Evolutionary conservation across 1,139 yeast genomes (phyloP), one percentile per base, ranked within the genome.

Genomic region (Schwanniomyces etchellsii): DNA sequence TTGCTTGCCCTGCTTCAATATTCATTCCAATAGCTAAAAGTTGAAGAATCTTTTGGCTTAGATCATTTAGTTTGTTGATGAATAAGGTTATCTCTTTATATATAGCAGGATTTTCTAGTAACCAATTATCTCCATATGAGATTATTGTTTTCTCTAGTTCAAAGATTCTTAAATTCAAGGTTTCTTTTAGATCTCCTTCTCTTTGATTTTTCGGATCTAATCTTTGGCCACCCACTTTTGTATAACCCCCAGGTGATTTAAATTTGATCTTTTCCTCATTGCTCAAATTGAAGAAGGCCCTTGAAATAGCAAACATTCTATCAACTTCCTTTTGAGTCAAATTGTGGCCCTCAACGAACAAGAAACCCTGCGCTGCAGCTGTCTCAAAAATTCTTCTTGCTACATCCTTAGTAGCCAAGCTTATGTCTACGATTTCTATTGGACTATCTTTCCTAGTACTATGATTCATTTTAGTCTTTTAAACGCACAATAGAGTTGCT

Each of bases 281-380:
- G 1, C 84, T 77, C 25, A 70, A 55, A 3, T 60, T 59, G 43
- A 82, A 82, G 48, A 75, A 81, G 14, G 63, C 50, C 35, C 64
- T 58, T n/a, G 86, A 74, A 29, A 77, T 41, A 7, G 47, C 52
- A 43, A 82, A 81, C 26, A 77, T 53, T 2, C 50, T 49, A 31
- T 74, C 72, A 5, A 81, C 81, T 38, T 80, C 88, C 4, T 56
- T 52, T 35, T 69, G 70, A 0, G 74, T 55, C 47, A 82, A 77
- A 5, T 71, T 79, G 39, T 82, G 85, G 5, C 91, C 89, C 43
- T 81, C 84, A 5, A 82, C 62, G 43, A 81, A 79, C 27, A 82
- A 59, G 44, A 83, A 82, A 0, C 94, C 93, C 38, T 80, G 81
- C 1, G 74, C 56, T 11, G 74, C 61, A 5, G 86, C 84, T 1